Conservation (phyloP, 768 basidiomycete genomes). For the Lenzites betulinus region DNA sequence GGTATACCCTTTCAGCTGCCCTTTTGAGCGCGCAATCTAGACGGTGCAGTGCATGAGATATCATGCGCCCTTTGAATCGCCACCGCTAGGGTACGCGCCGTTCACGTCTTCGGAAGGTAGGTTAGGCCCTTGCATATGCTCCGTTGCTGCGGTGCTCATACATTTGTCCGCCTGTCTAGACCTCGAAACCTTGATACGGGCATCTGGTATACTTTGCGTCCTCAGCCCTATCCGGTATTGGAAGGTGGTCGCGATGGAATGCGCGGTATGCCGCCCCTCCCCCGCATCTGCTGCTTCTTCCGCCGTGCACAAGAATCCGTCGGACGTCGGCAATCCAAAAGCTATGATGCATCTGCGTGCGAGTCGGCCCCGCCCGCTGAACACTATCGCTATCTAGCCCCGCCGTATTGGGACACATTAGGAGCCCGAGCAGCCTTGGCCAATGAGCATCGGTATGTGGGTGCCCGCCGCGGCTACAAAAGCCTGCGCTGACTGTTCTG, state of each 20-base stretch:
- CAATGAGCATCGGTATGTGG: constrained; percentile 6
- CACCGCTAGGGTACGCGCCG: background rate
- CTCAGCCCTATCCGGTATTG: background rate
- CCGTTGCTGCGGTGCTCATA: background rate
- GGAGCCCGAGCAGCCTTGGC: background rate
- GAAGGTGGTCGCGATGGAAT: background rate
- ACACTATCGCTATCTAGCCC: constrained; percentile 10
- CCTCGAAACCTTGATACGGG: background rate
- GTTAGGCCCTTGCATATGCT: background rate
- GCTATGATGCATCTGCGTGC: constrained; percentile 13
- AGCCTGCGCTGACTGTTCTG: background rate
- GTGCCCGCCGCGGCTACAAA: constrained; percentile 7
- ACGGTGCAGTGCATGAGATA: background rate
- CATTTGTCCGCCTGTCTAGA: background rate
- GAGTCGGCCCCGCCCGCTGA: constrained; percentile 10
- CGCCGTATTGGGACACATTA: constrained; percentile 5
- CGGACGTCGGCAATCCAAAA: constrained; percentile 16
- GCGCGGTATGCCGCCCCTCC: background rate
- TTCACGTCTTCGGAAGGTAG: background rate
- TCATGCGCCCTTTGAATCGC: background rate
- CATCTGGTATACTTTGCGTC: background rate
- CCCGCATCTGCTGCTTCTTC: background rate
- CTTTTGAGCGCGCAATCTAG: background rate
- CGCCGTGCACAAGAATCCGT: background rate
- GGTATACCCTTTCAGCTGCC: too few species aligned